phyloP scores from a whole-genome alignment of 768 basidiomycete genomes.

The Lactarius pseudohatsudake region DNA sequence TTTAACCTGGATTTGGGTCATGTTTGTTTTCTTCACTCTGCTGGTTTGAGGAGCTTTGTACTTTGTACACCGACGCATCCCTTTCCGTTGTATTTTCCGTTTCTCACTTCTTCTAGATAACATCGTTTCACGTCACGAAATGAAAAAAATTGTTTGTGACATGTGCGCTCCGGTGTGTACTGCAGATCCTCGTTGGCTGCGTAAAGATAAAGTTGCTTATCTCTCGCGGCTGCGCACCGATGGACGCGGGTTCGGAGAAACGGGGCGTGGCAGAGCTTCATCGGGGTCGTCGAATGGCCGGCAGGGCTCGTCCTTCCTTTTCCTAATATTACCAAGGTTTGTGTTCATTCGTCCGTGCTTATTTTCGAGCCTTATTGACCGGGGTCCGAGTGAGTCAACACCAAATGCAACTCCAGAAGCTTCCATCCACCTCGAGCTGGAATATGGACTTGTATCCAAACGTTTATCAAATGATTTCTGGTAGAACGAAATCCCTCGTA shows the following conservation, averaged over 20 bases:
- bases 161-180: not conserved
- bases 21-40: not conserved
- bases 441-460: not conserved
- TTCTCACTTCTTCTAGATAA: not conserved
- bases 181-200: not conserved
- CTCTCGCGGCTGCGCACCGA: not conserved
- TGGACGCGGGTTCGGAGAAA: not conserved
- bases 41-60: constrained; percentile 30
- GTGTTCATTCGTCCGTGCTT: not conserved
- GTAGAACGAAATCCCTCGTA: not conserved
- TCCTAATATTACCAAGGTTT: not conserved
- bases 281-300: not conserved
- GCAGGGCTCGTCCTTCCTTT: not conserved
- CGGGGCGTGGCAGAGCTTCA: not conserved
- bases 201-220: not conserved
- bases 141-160: not conserved
- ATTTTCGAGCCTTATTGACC: not conserved
- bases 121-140: not conserved
- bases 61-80: not conserved
- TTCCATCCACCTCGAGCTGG: not conserved
- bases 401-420: not conserved
- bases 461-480: not conserved
- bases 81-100: not conserved
- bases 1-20: not conserved
- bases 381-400: not conserved